phyloP scores from a whole-genome alignment of 179 eudicot species.

The Beta corolliflora region DNA sequence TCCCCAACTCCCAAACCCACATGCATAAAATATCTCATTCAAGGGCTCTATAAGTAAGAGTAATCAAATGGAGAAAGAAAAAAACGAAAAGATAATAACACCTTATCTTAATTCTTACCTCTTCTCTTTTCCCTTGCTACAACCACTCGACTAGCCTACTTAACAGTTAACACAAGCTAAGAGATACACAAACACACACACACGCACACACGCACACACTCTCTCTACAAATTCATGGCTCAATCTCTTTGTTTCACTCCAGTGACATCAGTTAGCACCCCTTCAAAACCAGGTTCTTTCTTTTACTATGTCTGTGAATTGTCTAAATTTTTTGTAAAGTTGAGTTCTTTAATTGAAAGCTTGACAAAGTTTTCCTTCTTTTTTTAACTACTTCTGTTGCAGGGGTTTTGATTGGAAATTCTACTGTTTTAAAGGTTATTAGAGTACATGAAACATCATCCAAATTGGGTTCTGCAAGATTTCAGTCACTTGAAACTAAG shows the following conservation, averaged over 20 bases:
- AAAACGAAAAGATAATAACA: background rate
- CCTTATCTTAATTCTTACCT: conserved; percentile 13
- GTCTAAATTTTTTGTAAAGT: background rate
- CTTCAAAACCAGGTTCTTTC: conserved; percentile 31
- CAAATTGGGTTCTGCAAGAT: conserved; percentile 35
- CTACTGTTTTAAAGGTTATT: conserved; percentile 30
- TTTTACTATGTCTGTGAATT: conserved; percentile 15
- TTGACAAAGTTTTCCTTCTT: conserved; percentile 5
- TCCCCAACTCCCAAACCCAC: too few species aligned
- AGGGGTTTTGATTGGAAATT: conserved; percentile 47
- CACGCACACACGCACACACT: background rate
- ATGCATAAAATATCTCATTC: too few species aligned
- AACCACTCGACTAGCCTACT: background rate
- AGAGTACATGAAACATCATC: conserved; percentile 36
- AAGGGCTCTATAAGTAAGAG: too few species aligned
- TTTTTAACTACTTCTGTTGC: background rate
- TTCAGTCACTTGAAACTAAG: conserved; percentile 48
- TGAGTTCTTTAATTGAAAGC: background rate
- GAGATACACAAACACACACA: background rate
- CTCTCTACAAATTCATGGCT: conserved; percentile 21
- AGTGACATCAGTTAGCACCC: conserved; percentile 25
- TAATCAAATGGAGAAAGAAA: background rate
- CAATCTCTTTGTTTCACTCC: conserved; percentile 27
- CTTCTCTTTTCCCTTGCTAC: background rate
- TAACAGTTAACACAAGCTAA: background rate